These are phyloP conservation scores for Chloris gayana DNA, from an alignment of 176 grass and related monocot species.

Conservation along the genomic window DNA sequence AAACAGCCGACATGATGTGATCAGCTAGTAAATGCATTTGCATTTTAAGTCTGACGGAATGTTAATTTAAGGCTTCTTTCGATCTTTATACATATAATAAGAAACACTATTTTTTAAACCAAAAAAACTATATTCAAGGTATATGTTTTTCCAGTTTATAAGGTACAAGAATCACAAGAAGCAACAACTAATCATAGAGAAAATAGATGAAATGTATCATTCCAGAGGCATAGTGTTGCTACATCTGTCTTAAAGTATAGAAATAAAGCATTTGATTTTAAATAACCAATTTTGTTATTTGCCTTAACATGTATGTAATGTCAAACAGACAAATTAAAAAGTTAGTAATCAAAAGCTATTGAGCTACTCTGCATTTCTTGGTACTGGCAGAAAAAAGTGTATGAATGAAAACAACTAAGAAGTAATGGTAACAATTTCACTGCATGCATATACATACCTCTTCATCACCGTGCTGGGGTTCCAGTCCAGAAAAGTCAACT, in stretches of 20 bases:
- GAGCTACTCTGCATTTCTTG: background rate
- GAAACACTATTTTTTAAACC: background rate
- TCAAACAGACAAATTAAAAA: background rate
- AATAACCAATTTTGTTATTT: background rate
- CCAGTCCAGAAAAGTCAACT: conserved; percentile 83
- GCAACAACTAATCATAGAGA: conserved; percentile 3
- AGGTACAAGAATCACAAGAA: background rate
- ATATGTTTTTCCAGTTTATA: conserved; percentile 15
- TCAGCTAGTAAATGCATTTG: background rate
- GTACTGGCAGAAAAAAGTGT: background rate
- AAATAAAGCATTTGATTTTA: conserved; percentile 16
- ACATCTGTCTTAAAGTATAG: background rate
- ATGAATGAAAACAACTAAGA: conserved; percentile 1
- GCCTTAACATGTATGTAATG: conserved; percentile 3
- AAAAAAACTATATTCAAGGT: background rate
- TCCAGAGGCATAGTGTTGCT: background rate
- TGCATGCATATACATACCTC: conserved; percentile 59
- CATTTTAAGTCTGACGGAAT: background rate
- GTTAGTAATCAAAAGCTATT: background rate
- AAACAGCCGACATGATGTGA: background rate
- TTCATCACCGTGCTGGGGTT: conserved; percentile 94
- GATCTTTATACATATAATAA: conserved; percentile 11
- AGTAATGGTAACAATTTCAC: background rate
- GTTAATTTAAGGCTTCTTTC: background rate
- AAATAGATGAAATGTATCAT: background rate